Base-by-base conservation (phyloP, 352 stramenopile species). In the Globisporangium orthogonon region DNA sequence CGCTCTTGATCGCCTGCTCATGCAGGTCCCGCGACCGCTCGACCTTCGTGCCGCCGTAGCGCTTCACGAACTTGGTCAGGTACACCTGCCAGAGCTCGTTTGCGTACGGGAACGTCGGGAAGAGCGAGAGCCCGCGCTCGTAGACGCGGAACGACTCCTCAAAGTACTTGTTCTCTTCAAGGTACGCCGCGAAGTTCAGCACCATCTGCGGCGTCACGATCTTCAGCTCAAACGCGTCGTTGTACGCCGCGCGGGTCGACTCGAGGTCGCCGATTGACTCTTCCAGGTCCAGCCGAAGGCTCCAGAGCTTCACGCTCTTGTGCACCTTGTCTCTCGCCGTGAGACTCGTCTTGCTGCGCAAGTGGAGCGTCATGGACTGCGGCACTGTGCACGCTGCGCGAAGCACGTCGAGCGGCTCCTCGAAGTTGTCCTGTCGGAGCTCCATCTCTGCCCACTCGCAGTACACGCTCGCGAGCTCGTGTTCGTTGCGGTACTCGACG, bases 151-250 rank as follows among this genome's bases (percentile, higher is more conserved):
- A 98, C 3, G 86, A 83, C 40, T 98, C 93, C 63, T 98, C 94
- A 65, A 98, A 99, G 66, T 98, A 99, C 61, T 97, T 95, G 63
- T 98, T 84, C 58, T 99, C 97, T 51, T 98, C 88, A 48, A 99
- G 76, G 60, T 97, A 99, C 0, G 79, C 67, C 0, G 95, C 96
- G 73, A 96, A 99, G 72, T 99, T 98, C 6, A 99, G 73, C 30
- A 99, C 84, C 76, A 99, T 98, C 52, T 95, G 79, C 2, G 95
- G 85, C 40, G 98, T 99, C 35, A 96, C 95, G 31, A 99, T 89
- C 62, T 97, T 96, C 33, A 98, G 77, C 67, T 99, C 96, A 41
- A 99, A 89, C 1, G 83, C 83, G 9, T 88, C 72, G 47, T 98
- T 82, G 67, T 99, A 99, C 0, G 96, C 96, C 50, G 95, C 94